Conservation (phyloP, 768 basidiomycete species). For the Tylopilus balloui region DNA sequence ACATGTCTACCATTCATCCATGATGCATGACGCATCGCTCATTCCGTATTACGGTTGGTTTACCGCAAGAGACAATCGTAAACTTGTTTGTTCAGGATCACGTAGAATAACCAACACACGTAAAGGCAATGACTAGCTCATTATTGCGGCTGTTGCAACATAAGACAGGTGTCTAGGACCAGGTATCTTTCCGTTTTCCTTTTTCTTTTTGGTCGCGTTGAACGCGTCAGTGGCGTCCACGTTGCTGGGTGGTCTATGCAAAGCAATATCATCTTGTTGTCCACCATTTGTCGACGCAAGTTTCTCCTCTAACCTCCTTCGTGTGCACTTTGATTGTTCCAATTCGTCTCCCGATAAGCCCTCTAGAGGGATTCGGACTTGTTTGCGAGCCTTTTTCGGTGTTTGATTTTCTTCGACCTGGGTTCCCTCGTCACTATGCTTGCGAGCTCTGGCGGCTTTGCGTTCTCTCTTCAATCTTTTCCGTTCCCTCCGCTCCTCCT, state of each 20-base stretch:
- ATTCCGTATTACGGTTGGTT: slow-evolving; percentile 11
- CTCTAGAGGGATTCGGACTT: slow-evolving; percentile 6
- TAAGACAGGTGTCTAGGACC: slow-evolving; percentile 2
- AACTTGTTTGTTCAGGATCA: slow-evolving; percentile 17
- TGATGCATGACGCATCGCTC: neutral
- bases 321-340: neutral
- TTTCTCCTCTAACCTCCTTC: neutral
- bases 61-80: slow-evolving; percentile 4
- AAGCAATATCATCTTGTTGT: slow-evolving; percentile 7
- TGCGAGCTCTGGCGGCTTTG: slow-evolving; percentile 11
- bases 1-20: slow-evolving; percentile 1
- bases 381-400: slow-evolving; percentile 8
- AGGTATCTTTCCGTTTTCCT: slow-evolving; percentile 19
- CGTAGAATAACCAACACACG: slow-evolving; percentile 24
- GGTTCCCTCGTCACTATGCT: neutral
- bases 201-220: slow-evolving; percentile 14
- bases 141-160: neutral
- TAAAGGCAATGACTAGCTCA: slow-evolving; percentile 7
- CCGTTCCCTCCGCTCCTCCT: slow-evolving; percentile 19
- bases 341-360: slow-evolving; percentile 5
- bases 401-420: neutral
- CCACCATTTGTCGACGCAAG: neutral
- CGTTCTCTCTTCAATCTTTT: slow-evolving; percentile 25
- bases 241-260: neutral
- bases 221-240: neutral